Evolutionary conservation across 169 alveolate species (phyloP).

Genomic region (Eimeria maxima): DNA sequence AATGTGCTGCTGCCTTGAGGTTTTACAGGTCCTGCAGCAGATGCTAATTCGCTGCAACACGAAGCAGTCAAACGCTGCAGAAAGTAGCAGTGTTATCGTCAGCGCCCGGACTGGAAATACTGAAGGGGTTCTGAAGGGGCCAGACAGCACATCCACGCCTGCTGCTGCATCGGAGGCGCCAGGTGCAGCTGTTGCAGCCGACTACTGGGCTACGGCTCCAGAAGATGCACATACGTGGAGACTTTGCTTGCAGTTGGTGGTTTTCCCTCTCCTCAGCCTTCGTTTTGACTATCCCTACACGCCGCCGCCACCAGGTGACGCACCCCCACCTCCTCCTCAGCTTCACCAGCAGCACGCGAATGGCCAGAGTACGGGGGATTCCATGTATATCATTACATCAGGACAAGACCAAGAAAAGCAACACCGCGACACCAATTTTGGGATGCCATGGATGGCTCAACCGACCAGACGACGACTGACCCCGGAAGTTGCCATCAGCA

Average conservation of each 20-base stretch:
- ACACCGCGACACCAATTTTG: constrained; percentile 16
- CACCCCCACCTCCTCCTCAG: constrained; percentile 71
- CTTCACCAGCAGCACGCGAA: constrained; percentile 60
- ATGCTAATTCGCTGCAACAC: constrained; percentile 51
- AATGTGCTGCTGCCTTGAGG: constrained; percentile 20
- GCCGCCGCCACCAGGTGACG: constrained; percentile 64
- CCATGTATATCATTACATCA: constrained; percentile 5
- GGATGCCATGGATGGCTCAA: constrained; percentile 82
- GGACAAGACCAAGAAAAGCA: constrained; percentile 35
- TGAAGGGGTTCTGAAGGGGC: background rate
- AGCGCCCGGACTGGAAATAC: background rate
- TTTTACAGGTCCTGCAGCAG: constrained; percentile 51
- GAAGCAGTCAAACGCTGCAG: constrained; percentile 22
- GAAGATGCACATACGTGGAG: constrained; percentile 76
- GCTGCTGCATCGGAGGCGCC: background rate
- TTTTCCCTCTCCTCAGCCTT: constrained; percentile 79
- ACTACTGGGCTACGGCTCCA: constrained; percentile 38
- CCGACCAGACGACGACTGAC: constrained; percentile 77
- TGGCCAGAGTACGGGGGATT: constrained; percentile 27
- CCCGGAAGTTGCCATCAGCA: constrained; percentile 77
- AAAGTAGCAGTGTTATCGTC: background rate
- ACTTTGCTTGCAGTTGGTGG: constrained; percentile 57
- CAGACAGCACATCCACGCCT: background rate
- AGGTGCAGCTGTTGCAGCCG: constrained; percentile 53
- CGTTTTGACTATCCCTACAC: constrained; percentile 80